phyloP scores from a whole-genome alignment of 768 basidiomycete genomes.

The Phaeolepiota aurea region DNA sequence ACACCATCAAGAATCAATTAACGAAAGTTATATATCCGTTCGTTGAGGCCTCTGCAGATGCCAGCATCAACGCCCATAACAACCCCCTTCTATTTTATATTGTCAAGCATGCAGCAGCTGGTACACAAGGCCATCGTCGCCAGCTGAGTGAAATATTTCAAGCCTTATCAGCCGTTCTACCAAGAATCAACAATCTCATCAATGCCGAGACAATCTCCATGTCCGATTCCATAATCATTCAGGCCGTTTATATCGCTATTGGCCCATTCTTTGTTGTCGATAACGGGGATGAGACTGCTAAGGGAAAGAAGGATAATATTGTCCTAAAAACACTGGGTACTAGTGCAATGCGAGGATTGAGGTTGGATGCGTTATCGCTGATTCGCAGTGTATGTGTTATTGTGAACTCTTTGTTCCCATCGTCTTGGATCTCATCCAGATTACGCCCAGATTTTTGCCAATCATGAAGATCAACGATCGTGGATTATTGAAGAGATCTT shows the following conservation, averaged over 20 bases:
- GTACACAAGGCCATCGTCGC: conserved; percentile 28
- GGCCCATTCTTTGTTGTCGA: conserved; percentile 93
- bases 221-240: conserved; percentile 88
- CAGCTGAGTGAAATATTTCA: conserved; percentile 66
- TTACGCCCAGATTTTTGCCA: conserved; percentile 71
- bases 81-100: conserved; percentile 47
- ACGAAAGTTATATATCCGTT: conserved; percentile 79
- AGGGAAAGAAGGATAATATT: conserved; percentile 34
- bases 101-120: conserved; percentile 29
- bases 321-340: conserved; percentile 65
- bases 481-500: conserved; percentile 99
- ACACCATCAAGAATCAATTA: conserved; percentile 72
- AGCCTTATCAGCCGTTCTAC: conserved; percentile 60
- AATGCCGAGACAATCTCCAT: conserved; percentile 66
- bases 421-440: conserved; percentile 1
- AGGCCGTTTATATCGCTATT: conserved; percentile 87
- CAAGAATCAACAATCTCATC: conserved; percentile 68
- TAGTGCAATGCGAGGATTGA: conserved; percentile 73
- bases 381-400: conserved; percentile 72
- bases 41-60: conserved; percentile 57
- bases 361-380: conserved; percentile 75
- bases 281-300: conserved; percentile 39
- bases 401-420: background rate
- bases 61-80: conserved; percentile 23
- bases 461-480: conserved; percentile 81